Evolutionary conservation across 2,329 filamentous ascomycete genomes (phyloP), one percentile per base, ranked within the genome.

Genomic region (Trichoderma polysporum): DNA sequence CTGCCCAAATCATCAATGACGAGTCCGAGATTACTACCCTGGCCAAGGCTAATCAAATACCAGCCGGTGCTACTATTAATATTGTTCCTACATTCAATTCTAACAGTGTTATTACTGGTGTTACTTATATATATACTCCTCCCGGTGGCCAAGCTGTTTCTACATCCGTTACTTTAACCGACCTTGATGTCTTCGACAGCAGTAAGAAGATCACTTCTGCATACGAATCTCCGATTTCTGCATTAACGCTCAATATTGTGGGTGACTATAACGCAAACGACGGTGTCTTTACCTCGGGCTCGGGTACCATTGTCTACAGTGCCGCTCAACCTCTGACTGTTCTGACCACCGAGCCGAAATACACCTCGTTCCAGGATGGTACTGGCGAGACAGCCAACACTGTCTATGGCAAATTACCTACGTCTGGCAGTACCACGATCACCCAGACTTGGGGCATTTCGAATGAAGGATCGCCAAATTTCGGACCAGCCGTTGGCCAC

Each of bases 301-400:
- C 47, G 10, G 47, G 47, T 29, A 59, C 56, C 56, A 59, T 59
- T 6, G 56, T 59, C 56, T 59, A 59, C 37, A 33, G 22, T 47
- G 56, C 56, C 6, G n/a, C n/a, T 13, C 56, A 59, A 19, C 56
- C 56, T 31, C 56, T 59, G 25, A 59, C 56, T 19, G 56, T 59
- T 0, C 56, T 59, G 37, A 59, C 56, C 37, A 59, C 15, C 39
- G 56, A 59, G 56, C 56, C 56, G 25, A 59, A 25, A 8, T 59
- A 45, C 37, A 59, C 56, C 25, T 37, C 56, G 27, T 59, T 59
- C 56, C 56, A 59, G 56, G 56, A 59, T 19, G 56, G 37, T 10
- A 59, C 56, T 15, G 56, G 56, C 27, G 56, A 59, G 37, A 59
- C 56, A 2, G 56, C 56, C 25, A 59, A 59, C 56, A 59, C 56